These are phyloP conservation scores for Sicyos edulis DNA, from an alignment of 306 rosid genomes.

Conservation along the genomic window DNA sequence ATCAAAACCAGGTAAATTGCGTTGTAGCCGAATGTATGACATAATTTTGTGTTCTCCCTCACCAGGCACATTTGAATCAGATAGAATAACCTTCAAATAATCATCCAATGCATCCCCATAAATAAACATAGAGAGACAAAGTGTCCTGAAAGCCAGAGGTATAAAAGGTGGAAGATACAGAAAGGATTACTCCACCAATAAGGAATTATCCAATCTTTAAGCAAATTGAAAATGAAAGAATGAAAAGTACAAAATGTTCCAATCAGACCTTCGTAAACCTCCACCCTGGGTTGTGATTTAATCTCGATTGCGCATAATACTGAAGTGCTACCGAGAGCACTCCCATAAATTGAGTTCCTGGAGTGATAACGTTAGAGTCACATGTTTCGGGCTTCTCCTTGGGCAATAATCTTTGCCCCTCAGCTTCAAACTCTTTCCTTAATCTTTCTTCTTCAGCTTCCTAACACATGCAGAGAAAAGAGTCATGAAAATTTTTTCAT, in stretches of 20 bases:
- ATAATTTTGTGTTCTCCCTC: constrained; percentile 98
- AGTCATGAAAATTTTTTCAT: background rate
- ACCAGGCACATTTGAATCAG: constrained; percentile 93
- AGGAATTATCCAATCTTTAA: constrained; percentile 36
- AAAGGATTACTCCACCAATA: constrained; percentile 41
- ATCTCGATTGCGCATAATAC: constrained; percentile 72
- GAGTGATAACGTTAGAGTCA: constrained; percentile 89
- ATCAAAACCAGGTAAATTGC: constrained; percentile 71
- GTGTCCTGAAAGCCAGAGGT: constrained; percentile 49
- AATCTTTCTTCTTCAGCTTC: constrained; percentile 92
- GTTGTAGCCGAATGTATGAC: constrained; percentile 72
- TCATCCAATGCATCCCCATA: constrained; percentile 54
- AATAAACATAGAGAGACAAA: constrained; percentile 52
- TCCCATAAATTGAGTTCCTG: constrained; percentile 92
- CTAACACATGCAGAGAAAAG: constrained; percentile 33
- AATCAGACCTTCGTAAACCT: constrained; percentile 59
- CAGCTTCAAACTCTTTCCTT: constrained; percentile 64
- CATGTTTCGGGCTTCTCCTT: constrained; percentile 68
- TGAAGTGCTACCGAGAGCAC: constrained; percentile 86
- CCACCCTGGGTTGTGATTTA: constrained; percentile 83
- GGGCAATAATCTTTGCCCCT: constrained; percentile 40
- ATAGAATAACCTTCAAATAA: constrained; percentile 92
- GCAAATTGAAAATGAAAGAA: constrained; percentile 24
- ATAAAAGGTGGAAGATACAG: constrained; percentile 34
- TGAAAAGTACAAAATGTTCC: constrained; percentile 27